phyloP scores from a whole-genome alignment of 2,329 filamentous ascomycete species.

The Aspergillus proliferans region DNA sequence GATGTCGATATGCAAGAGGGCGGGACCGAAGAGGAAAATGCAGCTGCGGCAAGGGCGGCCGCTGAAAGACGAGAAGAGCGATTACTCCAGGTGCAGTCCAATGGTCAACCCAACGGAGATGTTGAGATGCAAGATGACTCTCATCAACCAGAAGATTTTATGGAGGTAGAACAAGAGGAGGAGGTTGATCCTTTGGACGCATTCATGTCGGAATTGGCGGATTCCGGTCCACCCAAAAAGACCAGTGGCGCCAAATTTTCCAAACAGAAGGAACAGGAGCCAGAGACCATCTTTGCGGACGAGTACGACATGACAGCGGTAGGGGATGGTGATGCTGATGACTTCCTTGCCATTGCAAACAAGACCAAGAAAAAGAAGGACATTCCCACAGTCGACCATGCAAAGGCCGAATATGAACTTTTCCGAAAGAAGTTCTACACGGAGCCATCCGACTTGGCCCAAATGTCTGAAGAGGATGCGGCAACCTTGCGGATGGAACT shows the following conservation, averaged over 20 bases:
- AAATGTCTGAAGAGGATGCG: constrained; percentile 79
- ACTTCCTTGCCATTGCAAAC: constrained; percentile 56
- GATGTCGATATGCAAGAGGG: constrained; percentile 71
- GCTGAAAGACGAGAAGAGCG: constrained; percentile 76
- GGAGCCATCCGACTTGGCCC: constrained; percentile 74
- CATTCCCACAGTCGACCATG: constrained; percentile 79
- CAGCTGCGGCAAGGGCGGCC: constrained; percentile 75
- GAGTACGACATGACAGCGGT: constrained; percentile 66
- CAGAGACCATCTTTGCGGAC: constrained; percentile 82
- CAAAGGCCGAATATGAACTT: constrained; percentile 74
- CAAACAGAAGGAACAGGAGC: constrained; percentile 56
- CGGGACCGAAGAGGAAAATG: constrained; percentile 78
- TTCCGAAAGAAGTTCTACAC: constrained; percentile 95
- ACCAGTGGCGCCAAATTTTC: constrained; percentile 27
- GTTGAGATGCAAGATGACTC: constrained; percentile 38
- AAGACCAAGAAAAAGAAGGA: constrained; percentile 88
- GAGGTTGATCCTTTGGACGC: constrained; percentile 89
- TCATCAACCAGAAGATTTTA: constrained; percentile 25
- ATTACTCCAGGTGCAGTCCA: constrained; percentile 31
- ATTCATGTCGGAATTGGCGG: constrained; percentile 75
- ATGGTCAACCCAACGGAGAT: constrained; percentile 46
- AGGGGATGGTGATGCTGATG: constrained; percentile 56
- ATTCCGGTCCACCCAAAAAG: constrained; percentile 43
- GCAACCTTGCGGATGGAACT: constrained; percentile 76
- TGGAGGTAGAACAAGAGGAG: constrained; percentile 38